Conservation (phyloP, 2,329 filamentous ascomycete species). For the Neonectria magnoliae region DNA sequence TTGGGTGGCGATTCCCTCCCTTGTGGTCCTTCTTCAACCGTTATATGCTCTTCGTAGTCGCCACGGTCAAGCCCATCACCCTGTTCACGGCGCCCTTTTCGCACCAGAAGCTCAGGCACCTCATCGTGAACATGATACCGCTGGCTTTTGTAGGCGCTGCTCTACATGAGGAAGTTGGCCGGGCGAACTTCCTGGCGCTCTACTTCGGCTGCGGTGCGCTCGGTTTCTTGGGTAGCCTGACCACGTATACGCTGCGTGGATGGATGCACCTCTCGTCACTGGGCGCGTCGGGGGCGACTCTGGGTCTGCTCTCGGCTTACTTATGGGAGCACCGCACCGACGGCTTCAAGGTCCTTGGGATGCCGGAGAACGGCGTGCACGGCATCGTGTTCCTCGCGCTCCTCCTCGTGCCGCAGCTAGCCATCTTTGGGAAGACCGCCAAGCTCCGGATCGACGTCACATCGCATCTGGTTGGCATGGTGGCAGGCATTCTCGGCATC, state of each 20-base stretch:
- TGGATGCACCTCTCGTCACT: slow-evolving; percentile 62
- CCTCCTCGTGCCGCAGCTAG: slow-evolving; percentile 60
- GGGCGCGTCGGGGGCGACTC: slow-evolving; percentile 73
- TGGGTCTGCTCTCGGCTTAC: slow-evolving; percentile 70
- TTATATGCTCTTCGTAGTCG: slow-evolving; percentile 73
- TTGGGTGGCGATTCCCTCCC: slow-evolving; percentile 71
- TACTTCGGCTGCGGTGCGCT: slow-evolving; percentile 69
- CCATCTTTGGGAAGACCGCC: slow-evolving; percentile 55
- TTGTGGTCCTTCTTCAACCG: slow-evolving; percentile 74
- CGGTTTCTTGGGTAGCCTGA: slow-evolving; percentile 68
- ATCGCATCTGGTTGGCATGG: slow-evolving; percentile 64
- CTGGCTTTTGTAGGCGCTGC: slow-evolving; percentile 74
- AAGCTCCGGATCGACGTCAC: slow-evolving; percentile 59
- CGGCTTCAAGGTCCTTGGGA: slow-evolving; percentile 65
- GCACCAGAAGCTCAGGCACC: slow-evolving; percentile 71
- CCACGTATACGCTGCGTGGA: slow-evolving; percentile 57
- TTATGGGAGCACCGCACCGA: slow-evolving; percentile 68
- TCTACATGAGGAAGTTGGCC: slow-evolving; percentile 76
- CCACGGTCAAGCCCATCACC: slow-evolving; percentile 69
- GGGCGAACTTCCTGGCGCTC: slow-evolving; percentile 74
- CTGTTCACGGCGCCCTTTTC: slow-evolving; percentile 75
- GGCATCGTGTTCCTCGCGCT: slow-evolving; percentile 65
- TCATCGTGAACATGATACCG: slow-evolving; percentile 70
- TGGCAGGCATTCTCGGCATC: slow-evolving; percentile 56
- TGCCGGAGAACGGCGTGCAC: slow-evolving; percentile 67